phyloP scores from a whole-genome alignment of 306 rosid genomes.

The Lathyrus sativus region DNA sequence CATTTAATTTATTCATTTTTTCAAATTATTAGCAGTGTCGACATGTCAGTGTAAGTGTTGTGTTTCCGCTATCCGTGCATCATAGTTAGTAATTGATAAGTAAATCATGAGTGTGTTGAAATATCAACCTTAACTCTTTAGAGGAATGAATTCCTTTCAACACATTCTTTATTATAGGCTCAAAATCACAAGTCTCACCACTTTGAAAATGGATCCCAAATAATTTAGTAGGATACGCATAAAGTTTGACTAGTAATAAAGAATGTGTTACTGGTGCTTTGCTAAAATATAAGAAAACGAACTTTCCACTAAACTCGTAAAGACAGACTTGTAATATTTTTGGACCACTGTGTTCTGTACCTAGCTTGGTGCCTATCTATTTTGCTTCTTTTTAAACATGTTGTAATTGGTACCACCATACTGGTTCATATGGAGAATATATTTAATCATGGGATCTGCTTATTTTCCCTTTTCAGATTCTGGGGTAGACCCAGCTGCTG shows the following conservation, averaged over 20 bases:
- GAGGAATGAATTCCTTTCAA: not conserved
- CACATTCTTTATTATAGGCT: not conserved
- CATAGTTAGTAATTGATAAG: not conserved
- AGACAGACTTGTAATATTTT: not conserved
- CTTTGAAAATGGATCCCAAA: not conserved
- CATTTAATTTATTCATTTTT: no score
- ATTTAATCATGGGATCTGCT: slow-evolving; percentile 14
- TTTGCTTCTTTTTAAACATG: not conserved
- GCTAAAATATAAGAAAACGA: slow-evolving; percentile 18
- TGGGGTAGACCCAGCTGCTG: slow-evolving; percentile 98
- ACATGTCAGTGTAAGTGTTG: no score
- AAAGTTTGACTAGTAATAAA: not conserved
- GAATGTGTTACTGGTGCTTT: not conserved
- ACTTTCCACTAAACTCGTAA: not conserved
- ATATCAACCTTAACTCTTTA: not conserved
- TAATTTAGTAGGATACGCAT: not conserved
- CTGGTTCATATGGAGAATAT: slow-evolving; percentile 4
- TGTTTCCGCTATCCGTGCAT: no score
- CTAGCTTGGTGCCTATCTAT: slow-evolving; percentile 11
- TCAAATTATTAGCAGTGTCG: no score
- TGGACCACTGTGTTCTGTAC: not conserved
- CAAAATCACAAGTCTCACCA: not conserved
- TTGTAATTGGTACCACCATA: slow-evolving; percentile 22
- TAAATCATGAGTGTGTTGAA: not conserved
- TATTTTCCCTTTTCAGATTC: slow-evolving; percentile 68